Evolutionary conservation across 176 grass and related monocot species (phyloP).

Genomic region (Rhynchospora pubera): DNA sequence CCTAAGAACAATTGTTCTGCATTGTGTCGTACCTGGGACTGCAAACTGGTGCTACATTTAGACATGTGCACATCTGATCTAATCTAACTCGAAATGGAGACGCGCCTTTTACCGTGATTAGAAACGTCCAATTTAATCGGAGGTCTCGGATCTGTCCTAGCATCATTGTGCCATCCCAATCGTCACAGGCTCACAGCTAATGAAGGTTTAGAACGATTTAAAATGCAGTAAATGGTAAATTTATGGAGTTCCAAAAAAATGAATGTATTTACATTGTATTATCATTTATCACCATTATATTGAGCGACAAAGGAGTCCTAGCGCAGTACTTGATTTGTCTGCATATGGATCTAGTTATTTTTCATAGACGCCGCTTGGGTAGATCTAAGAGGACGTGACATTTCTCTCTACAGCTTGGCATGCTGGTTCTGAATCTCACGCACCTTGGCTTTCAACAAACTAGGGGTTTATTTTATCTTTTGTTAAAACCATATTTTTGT

Average conservation of each 20-base stretch:
- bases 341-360: not conserved
- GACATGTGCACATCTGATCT: no score
- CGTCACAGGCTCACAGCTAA: not conserved
- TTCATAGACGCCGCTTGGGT: not conserved
- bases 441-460: not conserved
- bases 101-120: no score
- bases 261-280: not conserved
- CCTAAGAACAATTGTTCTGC: no score
- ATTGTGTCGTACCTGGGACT: no score
- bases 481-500: not conserved
- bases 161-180: not conserved
- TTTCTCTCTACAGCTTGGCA: not conserved
- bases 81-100: no score
- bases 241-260: not conserved
- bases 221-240: not conserved
- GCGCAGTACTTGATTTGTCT: slow-evolving; percentile 6
- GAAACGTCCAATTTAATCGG: not conserved
- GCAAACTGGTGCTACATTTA: no score
- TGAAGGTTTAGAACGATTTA: not conserved
- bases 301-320: not conserved
- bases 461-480: not conserved
- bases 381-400: not conserved
- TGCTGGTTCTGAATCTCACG: not conserved
- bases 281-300: not conserved
- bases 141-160: not conserved